Evolutionary conservation across 257 asterid species (phyloP).

Genomic region (Nicotiana tomentosiformis): DNA sequence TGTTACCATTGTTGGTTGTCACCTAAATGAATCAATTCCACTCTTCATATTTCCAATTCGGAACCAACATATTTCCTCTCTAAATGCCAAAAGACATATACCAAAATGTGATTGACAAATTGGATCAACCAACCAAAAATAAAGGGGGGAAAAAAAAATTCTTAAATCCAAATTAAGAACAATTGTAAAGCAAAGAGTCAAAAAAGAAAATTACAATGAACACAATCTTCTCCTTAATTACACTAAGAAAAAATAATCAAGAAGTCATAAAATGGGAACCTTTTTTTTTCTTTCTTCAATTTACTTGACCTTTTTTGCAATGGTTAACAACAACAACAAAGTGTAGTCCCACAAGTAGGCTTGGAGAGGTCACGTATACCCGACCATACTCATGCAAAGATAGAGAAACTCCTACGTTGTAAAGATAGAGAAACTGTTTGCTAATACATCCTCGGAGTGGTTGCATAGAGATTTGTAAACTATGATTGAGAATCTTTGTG

Average conservation of each 20-base stretch:
- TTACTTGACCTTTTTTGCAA: background rate
- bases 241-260: background rate
- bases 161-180: background rate
- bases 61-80: background rate
- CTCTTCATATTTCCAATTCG: background rate
- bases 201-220: background rate
- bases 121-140: background rate
- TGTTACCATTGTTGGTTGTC: background rate
- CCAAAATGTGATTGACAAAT: background rate
- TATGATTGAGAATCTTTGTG: constrained; percentile 54
- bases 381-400: too few relatives aligned
- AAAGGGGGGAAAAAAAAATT: background rate
- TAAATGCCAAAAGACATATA: background rate
- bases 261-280: background rate
- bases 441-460: background rate
- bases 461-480: constrained; percentile 4
- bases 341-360: too few relatives aligned
- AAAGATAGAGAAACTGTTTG: too few relatives aligned
- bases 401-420: too few relatives aligned
- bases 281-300: background rate
- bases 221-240: background rate
- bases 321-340: too few relatives aligned
- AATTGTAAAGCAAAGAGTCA: background rate
- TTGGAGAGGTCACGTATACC: too few relatives aligned
- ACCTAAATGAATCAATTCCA: background rate